These are phyloP conservation scores for Epichloe elymi DNA, from an alignment of 2,329 filamentous ascomycete genomes.

Conservation along the genomic window DNA sequence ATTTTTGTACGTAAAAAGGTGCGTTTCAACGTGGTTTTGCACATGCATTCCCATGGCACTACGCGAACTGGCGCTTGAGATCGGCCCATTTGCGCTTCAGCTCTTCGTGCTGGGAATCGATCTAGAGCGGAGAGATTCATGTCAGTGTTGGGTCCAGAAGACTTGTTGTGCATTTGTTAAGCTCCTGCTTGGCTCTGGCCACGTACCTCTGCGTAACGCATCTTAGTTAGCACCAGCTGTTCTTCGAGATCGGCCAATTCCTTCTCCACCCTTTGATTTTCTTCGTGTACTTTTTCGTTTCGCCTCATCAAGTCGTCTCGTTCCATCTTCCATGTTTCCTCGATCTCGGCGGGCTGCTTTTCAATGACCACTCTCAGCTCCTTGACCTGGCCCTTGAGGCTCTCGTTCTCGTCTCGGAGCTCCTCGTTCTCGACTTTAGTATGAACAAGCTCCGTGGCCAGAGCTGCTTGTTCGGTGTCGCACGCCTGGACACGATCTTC, in stretches of 20 bases:
- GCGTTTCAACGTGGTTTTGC: background rate
- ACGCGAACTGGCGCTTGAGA: conserved; percentile 41
- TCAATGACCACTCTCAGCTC: conserved; percentile 81
- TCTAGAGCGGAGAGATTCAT: conserved; percentile 28
- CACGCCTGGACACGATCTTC: conserved; percentile 81
- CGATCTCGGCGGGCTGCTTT: conserved; percentile 78
- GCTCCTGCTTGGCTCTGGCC: background rate
- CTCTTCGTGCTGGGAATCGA: conserved; percentile 53
- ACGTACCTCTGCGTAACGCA: conserved; percentile 86
- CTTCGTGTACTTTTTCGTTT: conserved; percentile 86
- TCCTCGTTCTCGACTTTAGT: conserved; percentile 91
- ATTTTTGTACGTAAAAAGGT: background rate
- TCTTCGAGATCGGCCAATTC: conserved; percentile 86
- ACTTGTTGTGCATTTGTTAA: background rate
- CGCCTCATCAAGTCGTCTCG: conserved; percentile 86
- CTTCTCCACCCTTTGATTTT: conserved; percentile 79
- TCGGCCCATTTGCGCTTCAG: conserved; percentile 63
- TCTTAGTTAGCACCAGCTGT: conserved; percentile 82
- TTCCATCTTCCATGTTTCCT: conserved; percentile 66
- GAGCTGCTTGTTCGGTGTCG: conserved; percentile 78
- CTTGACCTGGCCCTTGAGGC: conserved; percentile 67
- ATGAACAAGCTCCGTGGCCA: conserved; percentile 83
- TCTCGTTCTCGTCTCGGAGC: conserved; percentile 80
- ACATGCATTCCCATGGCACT: background rate
- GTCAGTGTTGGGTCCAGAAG: background rate